Evolutionary conservation across 169 alveolate species (phyloP), one percentile per base, ranked within the genome.

Genomic region (Theileria parva): DNA sequence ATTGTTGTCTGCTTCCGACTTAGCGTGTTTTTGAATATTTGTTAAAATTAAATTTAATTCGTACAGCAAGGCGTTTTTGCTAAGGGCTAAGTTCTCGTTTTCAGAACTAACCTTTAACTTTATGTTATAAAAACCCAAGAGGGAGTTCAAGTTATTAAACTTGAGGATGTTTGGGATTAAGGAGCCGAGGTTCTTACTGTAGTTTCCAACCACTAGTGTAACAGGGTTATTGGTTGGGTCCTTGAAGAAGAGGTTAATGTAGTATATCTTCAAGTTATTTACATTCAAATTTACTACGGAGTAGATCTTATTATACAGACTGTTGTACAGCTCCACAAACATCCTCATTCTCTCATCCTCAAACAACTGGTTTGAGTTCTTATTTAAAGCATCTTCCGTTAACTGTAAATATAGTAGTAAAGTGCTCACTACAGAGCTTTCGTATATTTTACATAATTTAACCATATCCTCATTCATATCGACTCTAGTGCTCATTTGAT

Each of bases 181-280:
- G n/a, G 51, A 21, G 55, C 59, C 34, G 13, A 59, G 50, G 0
- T 60, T 67, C n/a, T 30, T 32, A 21, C 34, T n/a, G 15, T 50
- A 25, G 37, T 28, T 12, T 50, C 39, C 32, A 63, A 80, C 37
- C 57, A 67, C 63, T 28, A 30, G 50, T 74, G 80, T 1, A 78
- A 63, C 17, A 80, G 72, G 27, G 37, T 21, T 53, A 74, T 23
- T 32, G 74, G 21, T 34, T 8, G 12, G 32, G 23, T 34, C 65
- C 27, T 27, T 50, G n/a, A 83, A 83, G 74, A 83, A 63, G 72
- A 66, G 32, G 17, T 81, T 64, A 2, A 77, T 60, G 69, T 39
- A 83, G 0, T 15, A 17, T 21, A 68, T 19, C 77, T 83, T 83
- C 53, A 65, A 25, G 51, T 76, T 51, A 15, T 65, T 57, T 57